Base-by-base conservation (phyloP, 2,329 filamentous ascomycete species). In the Gnomoniopsis sp. region DNA sequence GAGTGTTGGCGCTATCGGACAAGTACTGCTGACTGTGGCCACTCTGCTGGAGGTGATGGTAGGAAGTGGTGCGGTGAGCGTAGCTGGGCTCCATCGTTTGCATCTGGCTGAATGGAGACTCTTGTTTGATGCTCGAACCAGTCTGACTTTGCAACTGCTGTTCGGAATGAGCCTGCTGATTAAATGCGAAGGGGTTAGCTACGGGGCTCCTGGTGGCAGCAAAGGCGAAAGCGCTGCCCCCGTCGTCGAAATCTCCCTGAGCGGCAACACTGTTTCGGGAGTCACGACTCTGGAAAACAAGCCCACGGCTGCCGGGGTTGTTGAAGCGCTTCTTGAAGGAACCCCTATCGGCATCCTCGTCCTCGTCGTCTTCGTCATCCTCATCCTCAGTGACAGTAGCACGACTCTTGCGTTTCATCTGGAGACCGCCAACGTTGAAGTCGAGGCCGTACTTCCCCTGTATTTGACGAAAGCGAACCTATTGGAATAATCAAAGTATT, bases 401-500 rank as follows among this genome's bases (percentile, higher is more conserved):
- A 15, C n/a, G 6, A 11, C 30, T 41, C 10, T 30, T 54, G 41
- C 36, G 41, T n/a, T 44, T 44, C 15, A 6, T 44, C n/a, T n/a
- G n/a, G n/a, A n/a, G n/a, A n/a, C n/a, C n/a, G 41, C 41, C 8
- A 44, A 6, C 14, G 41, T 33, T 33, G 7, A 33, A 41, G 38
- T 49, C 41, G 17, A 60, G 23, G 10, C 36, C 34, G 23, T 60
- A 47, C 17, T 60, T 60, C n/a, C 44, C 53, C 6, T 57, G 44
- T 15, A 60, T 47, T 30, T 60, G 58, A 21, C 58, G 58, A 30
- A 53, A 60, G 19, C 58, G 58, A 33, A 60, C 58, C 58, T 60
- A 26, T 22, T 6, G 2, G 36, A 33, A 11, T 1, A 8, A 43
- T 2, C 12, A 36, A 50, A 14, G 26, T 11, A 43, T 60, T 11